Percentiles rank a stretch among this genome's conserved stretches.
phyloP scores from a whole-genome alignment of 2,329 filamentous ascomycete genomes.

The Aspergillus sp. region DNA sequence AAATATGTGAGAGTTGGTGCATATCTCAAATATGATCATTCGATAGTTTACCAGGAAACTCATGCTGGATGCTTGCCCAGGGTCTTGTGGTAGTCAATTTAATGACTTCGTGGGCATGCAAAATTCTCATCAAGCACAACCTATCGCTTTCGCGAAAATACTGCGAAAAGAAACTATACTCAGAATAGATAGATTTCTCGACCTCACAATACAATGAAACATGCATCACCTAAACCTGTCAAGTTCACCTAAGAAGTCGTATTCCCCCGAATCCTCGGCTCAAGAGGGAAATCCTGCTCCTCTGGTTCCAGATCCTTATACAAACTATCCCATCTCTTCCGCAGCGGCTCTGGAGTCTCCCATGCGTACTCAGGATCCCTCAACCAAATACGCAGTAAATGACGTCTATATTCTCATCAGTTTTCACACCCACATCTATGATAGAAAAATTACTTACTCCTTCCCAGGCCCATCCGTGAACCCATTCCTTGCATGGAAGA shows the following conservation, averaged over 20 bases:
- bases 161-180: too few relatives aligned
- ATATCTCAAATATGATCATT: too few relatives aligned
- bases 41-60: too few relatives aligned
- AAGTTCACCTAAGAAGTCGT: background rate
- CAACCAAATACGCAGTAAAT: conserved; percentile 52
- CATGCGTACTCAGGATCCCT: conserved; percentile 51
- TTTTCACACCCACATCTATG: background rate
- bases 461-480: conserved; percentile 45
- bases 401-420: conserved; percentile 34
- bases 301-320: conserved; percentile 44
- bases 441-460: conserved; percentile 33
- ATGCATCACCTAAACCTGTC: too few relatives aligned
- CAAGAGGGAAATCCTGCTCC: conserved; percentile 47
- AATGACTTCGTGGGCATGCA: too few relatives aligned
- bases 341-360: conserved; percentile 44
- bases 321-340: conserved; percentile 44
- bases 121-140: too few relatives aligned
- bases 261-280: conserved; percentile 23
- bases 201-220: too few relatives aligned
- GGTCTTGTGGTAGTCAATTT: too few relatives aligned
- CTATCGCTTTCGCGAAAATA: too few relatives aligned
- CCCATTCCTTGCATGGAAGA: conserved; percentile 54
- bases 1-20: too few relatives aligned
- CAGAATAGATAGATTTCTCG: too few relatives aligned
- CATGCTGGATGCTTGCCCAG: too few relatives aligned